Conservation (phyloP, 192 early-diverging fungal genomes). For the Coemansia nantahalensis region DNA sequence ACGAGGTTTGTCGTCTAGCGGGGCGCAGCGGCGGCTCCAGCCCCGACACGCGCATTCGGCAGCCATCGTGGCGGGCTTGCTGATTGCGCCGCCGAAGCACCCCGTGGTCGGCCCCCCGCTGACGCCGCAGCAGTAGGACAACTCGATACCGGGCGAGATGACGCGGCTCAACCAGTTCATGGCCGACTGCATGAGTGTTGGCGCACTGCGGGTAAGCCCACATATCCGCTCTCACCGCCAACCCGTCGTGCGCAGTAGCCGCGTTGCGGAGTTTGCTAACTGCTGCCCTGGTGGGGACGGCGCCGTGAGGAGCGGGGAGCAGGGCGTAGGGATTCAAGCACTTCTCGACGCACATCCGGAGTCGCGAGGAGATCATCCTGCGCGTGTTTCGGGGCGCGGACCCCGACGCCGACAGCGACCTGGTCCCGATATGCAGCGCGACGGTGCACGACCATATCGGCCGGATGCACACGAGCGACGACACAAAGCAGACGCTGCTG, state of each 20-base stretch:
- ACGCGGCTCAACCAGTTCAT: constrained; percentile 61
- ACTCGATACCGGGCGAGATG: constrained; percentile 44
- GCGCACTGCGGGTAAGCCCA: constrained; percentile 57
- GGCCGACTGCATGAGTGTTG: constrained; percentile 65
- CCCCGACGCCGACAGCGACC: constrained; percentile 15
- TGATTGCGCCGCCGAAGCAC: too few species aligned
- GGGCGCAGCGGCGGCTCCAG: too few species aligned
- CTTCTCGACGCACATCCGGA: constrained; percentile 64
- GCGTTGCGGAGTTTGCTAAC: too few species aligned
- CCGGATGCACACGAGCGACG: constrained; percentile 24
- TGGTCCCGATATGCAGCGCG: constrained; percentile 48
- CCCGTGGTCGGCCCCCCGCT: not conserved
- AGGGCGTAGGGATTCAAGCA: constrained; percentile 60
- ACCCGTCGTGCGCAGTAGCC: too few species aligned
- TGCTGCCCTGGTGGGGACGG: too few species aligned
- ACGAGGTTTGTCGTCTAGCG: constrained; percentile 2
- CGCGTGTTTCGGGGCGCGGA: constrained; percentile 57
- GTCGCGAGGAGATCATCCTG: constrained; percentile 66
- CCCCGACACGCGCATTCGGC: too few species aligned
- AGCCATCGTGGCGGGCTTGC: too few species aligned
- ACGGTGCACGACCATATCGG: constrained; percentile 49
- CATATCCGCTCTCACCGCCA: too few species aligned
- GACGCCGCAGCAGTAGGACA: constrained; percentile 32
- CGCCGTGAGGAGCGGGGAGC: too few species aligned
- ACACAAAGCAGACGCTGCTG: constrained; percentile 18